Base-by-base conservation (phyloP, 345 rosid genomes). In the Lepidium sativum region DNA sequence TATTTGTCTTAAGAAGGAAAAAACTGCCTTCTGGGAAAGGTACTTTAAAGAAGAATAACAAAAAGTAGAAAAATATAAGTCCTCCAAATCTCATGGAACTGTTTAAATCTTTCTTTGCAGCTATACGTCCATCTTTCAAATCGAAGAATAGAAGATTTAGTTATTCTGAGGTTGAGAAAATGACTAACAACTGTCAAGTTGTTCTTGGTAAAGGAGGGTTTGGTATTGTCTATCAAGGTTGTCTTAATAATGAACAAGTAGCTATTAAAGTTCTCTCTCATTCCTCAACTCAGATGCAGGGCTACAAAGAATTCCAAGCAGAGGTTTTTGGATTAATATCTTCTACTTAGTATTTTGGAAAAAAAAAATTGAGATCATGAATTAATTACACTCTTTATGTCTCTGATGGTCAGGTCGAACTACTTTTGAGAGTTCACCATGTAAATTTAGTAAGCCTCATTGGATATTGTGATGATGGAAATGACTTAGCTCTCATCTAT, bases 211-310 rank as follows among this genome's bases (percentile, higher is more conserved):
- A 72, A 68, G 83, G 83, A 45, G 81, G 81, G 6, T 81, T 74
- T n/a, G 83, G 83, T 35, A 54, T 38, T 42, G 83, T 81, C 23
- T 79, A 34, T 38, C 67, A 64, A 14, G 82, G 81, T 4, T 17
- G 5, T 1, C 33, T 79, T 20, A 65, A 69, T 50, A 69, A 60
- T 11, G 65, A 68, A 37, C 59, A 77, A 69, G 80, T 70, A 14
- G 86, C 83, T 1, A 78, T 79, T 1, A 79, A 82, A 56, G 35
- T 81, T 69, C 71, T 77, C 1, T 79, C 83, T 25, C 39, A n/a
- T 13, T 64, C 70, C 8, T 70, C 83, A 31, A 23, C 5, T 11
- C 25, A 23, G 25, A 23, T 3, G 25, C 80, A 76, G 44, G 83
- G 85, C 2, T 66, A 48, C 1, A 65, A 65, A 21, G 58, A 78